These are phyloP conservation scores for Diaporthe ilicicola DNA, from an alignment of 2,329 filamentous ascomycete genomes.

Conservation along the genomic window DNA sequence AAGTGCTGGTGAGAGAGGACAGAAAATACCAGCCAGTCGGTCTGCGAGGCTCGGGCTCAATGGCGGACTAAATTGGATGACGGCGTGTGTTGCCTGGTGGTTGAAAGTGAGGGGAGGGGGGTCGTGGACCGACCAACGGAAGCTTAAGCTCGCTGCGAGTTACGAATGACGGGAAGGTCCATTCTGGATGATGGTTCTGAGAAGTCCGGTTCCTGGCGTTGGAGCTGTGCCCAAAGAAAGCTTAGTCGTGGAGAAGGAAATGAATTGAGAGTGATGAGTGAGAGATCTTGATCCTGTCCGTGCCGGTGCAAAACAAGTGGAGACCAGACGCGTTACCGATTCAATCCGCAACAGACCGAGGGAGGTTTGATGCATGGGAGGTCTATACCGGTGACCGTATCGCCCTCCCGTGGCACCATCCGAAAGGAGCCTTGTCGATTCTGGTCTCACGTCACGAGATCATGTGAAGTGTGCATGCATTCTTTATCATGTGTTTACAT, in stretches of 20 bases:
- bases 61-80: neutral
- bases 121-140: neutral
- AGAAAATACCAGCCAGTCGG: conserved; percentile 7
- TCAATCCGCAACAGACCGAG: too few relatives aligned
- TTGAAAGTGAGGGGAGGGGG: neutral
- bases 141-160: neutral
- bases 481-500: neutral
- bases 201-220: neutral
- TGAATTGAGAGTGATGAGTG: conserved; percentile 9
- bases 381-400: too few relatives aligned
- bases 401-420: too few relatives aligned
- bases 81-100: neutral
- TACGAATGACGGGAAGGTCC: neutral
- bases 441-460: too few relatives aligned
- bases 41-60: neutral
- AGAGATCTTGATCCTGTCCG: neutral
- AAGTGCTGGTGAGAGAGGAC: neutral
- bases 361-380: too few relatives aligned
- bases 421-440: too few relatives aligned
- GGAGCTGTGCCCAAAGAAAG: neutral
- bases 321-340: neutral
- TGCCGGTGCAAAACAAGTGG: neutral
- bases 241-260: conserved; percentile 11
- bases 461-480: too few relatives aligned
- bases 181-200: conserved; percentile 8